Base-by-base conservation (phyloP, 306 rosid species). In the Purshia tridentata region DNA sequence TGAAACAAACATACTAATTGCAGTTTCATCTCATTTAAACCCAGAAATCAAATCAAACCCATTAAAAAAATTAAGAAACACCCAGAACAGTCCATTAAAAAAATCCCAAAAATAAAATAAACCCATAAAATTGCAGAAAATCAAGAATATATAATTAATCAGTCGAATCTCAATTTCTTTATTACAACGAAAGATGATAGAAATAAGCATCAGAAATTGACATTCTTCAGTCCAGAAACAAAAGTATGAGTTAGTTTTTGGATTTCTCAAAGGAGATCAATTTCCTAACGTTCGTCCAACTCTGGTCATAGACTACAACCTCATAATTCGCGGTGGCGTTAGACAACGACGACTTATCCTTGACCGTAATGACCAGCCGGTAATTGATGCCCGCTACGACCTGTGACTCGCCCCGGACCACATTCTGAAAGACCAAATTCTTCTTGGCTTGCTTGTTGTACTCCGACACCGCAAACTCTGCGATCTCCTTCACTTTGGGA, bases 231-330 rank as follows among this genome's bases (percentile, higher is more conserved):
- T 23, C 29, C 29, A 23, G 29, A 23, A 23, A 23, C 1, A 2
- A 23, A 23, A 23, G 1, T 23, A 23, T 23, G 29, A 23, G 9
- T 4, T 66, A 14, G 4, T 48, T 29, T 19, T 10, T 51, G 37
- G 66, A 11, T 1, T 64, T 67, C 44, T 69, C 44, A 19, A 89
- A 89, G 8, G 91, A 86, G 37, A 86, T 80, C 6, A 89, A 80
- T 44, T 80, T 74, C 68, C 16, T 44, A 35, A 9, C 69, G 63
- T 75, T 56, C 69, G 39, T 19, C 85, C 85, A 83, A 0, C 70
- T 0, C 54, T 77, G 78, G 16, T 86, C 94, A 69, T 67, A 78
- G 4, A 89, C 86, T 0, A 70, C 1, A 5, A 84, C 88, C 19
- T 66, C 48, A 19, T 86, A 89, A 0, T 75, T 39, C 4, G 74